Conservation (phyloP, 768 basidiomycete genomes). For the Leccinellum albellum region DNA sequence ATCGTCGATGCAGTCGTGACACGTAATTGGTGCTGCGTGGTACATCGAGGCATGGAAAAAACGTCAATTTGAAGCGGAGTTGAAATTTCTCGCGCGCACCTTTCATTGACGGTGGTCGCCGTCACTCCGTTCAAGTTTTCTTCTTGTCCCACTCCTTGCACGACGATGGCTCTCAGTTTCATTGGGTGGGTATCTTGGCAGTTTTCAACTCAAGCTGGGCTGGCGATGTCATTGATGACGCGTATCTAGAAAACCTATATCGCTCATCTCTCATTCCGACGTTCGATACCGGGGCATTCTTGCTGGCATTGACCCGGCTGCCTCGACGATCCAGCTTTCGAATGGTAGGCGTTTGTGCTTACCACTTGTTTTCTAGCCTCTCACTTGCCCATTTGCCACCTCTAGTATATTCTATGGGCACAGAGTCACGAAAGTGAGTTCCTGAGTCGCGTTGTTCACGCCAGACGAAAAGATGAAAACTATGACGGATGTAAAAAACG, state of each 20-base stretch:
- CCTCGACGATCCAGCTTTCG: conserved; percentile 83
- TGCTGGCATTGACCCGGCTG: conserved; percentile 80
- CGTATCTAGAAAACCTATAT: conserved; percentile 72
- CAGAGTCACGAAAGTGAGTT: conserved; percentile 74
- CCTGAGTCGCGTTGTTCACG: background rate
- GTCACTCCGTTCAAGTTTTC: conserved; percentile 17
- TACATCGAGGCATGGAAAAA: background rate
- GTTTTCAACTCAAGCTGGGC: background rate
- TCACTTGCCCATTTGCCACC: background rate
- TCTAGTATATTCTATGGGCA: conserved; percentile 82
- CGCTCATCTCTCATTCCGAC: conserved; percentile 87
- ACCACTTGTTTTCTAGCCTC: background rate
- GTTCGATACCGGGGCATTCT: conserved; percentile 87
- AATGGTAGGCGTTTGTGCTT: conserved; percentile 52
- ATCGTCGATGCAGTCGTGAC: background rate
- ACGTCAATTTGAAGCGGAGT: conserved; percentile 27
- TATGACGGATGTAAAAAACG: conserved; percentile 41
- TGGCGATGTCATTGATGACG: conserved; percentile 10
- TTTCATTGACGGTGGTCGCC: conserved; percentile 5
- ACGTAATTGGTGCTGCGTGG: background rate
- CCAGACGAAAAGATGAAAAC: conserved; percentile 31
- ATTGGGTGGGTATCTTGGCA: conserved; percentile 50
- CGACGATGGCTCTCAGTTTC: conserved; percentile 67
- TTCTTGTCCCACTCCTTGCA: conserved; percentile 2
- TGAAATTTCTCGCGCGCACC: conserved; percentile 12